These are phyloP conservation scores for Chaetomium sp. DNA, from an alignment of 2,329 filamentous ascomycete genomes.

Conservation along the genomic window DNA sequence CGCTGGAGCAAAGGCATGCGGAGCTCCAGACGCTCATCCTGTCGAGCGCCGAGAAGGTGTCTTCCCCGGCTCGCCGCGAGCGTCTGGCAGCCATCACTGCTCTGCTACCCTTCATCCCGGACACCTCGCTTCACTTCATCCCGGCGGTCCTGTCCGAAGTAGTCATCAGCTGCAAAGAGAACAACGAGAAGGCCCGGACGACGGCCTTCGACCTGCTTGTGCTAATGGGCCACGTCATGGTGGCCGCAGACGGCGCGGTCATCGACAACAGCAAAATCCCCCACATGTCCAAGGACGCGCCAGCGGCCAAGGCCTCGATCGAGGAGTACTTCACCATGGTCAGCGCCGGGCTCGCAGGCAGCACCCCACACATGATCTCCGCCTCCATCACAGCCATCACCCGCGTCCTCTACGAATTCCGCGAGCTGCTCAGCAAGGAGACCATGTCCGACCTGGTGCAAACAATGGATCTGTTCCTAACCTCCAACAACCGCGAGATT, in stretches of 20 bases:
- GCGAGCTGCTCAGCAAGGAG: constrained; percentile 57
- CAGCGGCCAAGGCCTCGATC: constrained; percentile 69
- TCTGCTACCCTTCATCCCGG: constrained; percentile 71
- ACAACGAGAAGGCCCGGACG: constrained; percentile 88
- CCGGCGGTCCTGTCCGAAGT: constrained; percentile 87
- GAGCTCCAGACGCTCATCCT: constrained; percentile 82
- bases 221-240: constrained; percentile 77
- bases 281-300: constrained; percentile 77
- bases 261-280: constrained; percentile 84
- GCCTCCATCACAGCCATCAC: constrained; percentile 94
- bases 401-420: constrained; percentile 89
- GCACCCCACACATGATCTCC: constrained; percentile 93
- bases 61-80: constrained; percentile 78
- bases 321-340: constrained; percentile 99
- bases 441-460: constrained; percentile 80
- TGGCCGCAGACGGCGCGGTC: constrained; percentile 54
- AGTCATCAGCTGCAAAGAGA: constrained; percentile 93
- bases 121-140: constrained; percentile 81
- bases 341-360: constrained; percentile 85
- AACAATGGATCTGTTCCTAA: constrained; percentile 93
- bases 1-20: constrained; percentile 64
- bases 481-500: constrained; percentile 93
- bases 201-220: constrained; percentile 87
- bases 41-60: constrained; percentile 73
- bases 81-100: constrained; percentile 76